phyloP scores from a whole-genome alignment of 768 basidiomycete species.

The Leccinum imitatum region DNA sequence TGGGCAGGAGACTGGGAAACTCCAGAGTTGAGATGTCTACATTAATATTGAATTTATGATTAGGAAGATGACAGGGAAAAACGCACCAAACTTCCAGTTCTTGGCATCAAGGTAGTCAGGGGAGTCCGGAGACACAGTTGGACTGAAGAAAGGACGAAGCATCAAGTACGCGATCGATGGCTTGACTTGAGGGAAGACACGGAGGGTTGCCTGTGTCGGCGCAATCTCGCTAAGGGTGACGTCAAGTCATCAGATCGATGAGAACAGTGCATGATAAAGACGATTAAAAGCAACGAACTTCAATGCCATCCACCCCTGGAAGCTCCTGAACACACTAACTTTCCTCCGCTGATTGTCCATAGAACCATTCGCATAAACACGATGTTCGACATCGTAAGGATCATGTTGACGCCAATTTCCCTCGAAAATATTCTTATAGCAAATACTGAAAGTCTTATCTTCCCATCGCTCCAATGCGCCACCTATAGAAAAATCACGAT shows the following conservation, averaged over 20 bases:
- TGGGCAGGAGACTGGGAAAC: constrained; percentile 26
- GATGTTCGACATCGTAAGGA: constrained; percentile 48
- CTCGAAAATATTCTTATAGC: constrained; percentile 61
- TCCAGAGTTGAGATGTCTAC: constrained; percentile 47
- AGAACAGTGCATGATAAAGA: not conserved
- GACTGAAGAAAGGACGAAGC: constrained; percentile 62
- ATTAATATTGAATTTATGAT: constrained; percentile 7
- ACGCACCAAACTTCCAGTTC: constrained; percentile 51
- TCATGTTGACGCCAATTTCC: constrained; percentile 62
- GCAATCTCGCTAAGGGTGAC: constrained; percentile 50
- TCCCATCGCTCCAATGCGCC: constrained; percentile 78
- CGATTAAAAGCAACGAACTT: constrained; percentile 39
- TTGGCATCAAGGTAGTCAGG: constrained; percentile 44
- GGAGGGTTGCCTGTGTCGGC: constrained; percentile 50
- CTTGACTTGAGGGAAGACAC: constrained; percentile 62
- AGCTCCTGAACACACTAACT: constrained; percentile 58
- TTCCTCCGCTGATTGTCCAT: constrained; percentile 39
- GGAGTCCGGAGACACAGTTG: constrained; percentile 39
- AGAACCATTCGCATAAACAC: constrained; percentile 48
- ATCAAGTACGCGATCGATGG: constrained; percentile 51
- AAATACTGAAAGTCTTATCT: constrained; percentile 54
- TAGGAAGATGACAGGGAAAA: constrained; percentile 22
- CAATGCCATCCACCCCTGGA: constrained; percentile 75
- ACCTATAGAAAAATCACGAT: constrained; percentile 36
- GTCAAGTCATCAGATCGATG: not conserved